Evolutionary conservation across 140 eudicot species (phyloP).

Genomic region (Bidens hawaiensis): DNA sequence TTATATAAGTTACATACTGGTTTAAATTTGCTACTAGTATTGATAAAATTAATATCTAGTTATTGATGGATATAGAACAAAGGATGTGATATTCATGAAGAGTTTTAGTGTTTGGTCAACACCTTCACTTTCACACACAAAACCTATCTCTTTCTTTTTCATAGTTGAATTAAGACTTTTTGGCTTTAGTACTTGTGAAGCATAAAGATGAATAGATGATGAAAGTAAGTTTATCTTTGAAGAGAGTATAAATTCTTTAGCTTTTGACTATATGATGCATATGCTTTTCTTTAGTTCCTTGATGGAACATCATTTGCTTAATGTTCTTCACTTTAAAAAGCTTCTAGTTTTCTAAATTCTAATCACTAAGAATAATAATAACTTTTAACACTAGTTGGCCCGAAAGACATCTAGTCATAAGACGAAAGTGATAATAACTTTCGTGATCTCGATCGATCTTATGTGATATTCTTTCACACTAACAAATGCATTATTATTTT

Average conservation of each 20-base stretch:
- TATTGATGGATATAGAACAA: background rate
- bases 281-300: slow-evolving; percentile 52
- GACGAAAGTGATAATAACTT: slow-evolving; percentile 11
- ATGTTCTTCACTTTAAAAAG: slow-evolving; percentile 32
- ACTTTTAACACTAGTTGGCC: slow-evolving; percentile 25
- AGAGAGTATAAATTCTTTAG: slow-evolving; percentile 29
- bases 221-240: slow-evolving; percentile 43
- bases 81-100: too few relatives aligned
- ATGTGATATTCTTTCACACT: background rate
- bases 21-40: too few relatives aligned
- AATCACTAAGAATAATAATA: slow-evolving; percentile 7
- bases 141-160: slow-evolving; percentile 42
- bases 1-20: too few relatives aligned
- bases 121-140: slow-evolving; percentile 43
- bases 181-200: slow-evolving; percentile 25
- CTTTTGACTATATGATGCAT: slow-evolving; percentile 30
- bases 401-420: slow-evolving; percentile 2
- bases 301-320: slow-evolving; percentile 24
- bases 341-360: background rate
- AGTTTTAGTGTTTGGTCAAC: slow-evolving; percentile 79
- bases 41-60: too few relatives aligned
- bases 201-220: slow-evolving; percentile 24
- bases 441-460: background rate
- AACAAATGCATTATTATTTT: background rate
- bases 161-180: slow-evolving; percentile 37